Evolutionary conservation across 768 basidiomycete species (phyloP), one percentile per base, ranked within the genome.

Genomic region (Favolaschia claudopus): DNA sequence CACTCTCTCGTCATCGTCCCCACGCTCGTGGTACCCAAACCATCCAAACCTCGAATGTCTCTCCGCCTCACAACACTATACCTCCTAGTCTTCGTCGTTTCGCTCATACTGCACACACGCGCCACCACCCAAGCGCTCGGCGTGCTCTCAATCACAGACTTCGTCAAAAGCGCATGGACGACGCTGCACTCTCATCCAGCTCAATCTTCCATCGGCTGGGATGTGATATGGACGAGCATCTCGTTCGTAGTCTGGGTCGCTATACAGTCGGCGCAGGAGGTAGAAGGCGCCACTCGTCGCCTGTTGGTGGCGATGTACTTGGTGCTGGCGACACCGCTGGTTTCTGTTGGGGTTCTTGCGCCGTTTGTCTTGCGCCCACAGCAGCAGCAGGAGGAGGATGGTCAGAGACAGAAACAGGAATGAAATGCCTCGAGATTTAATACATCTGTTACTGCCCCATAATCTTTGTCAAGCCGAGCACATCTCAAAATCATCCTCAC

Each of bases 151-250:
- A 17, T 60, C 25, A 7, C 36, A 10, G 59, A 67, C 36, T 67
- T 79, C 43, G 63, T 74, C 15, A 20, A 28, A 2, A 68, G 62
- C 13, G 73, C 73, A 17, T 79, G 77, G 77, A 62, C 59, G 0
- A 72, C 72, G 22, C 75, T 86, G 10, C 69, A 81, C 49, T 72
- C 76, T 1, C 84, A 88, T 67, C 86, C 87, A 2, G 88, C 87
- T 5, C 86, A 87, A 68, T 77, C 83, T 1, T 86, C 84, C 12
- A 87, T 89, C 32, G 84, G 86, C 6, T 85, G 85, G 80, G 88
- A 89, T 49, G 80, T 87, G 10, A 66, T 89, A 7, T 88, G 86
- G 85, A 82, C 84, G 14, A 79, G 69, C 19, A 31, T 72, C 1
- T 81, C 81, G 0, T 78, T 82, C 37, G 36, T 76, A 9, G 59